These are phyloP conservation scores for Rhazya stricta DNA, from an alignment of 257 asterid genomes.

Conservation along the genomic window DNA sequence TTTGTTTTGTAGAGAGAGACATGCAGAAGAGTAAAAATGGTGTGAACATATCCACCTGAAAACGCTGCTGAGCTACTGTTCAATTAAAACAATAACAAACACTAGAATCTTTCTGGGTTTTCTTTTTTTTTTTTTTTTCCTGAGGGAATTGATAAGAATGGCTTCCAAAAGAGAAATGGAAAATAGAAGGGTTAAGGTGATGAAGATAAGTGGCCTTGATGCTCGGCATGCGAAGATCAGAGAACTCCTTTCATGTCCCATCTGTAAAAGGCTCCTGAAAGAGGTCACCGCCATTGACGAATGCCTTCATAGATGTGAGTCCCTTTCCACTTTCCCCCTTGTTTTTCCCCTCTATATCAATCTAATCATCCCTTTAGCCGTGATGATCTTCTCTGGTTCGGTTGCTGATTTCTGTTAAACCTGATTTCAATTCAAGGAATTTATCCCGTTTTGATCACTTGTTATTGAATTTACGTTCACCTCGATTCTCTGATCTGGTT, in stretches of 20 bases:
- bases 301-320: conserved; percentile 21
- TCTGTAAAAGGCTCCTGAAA: conserved; percentile 12
- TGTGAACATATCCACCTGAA: conserved; percentile 4
- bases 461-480: neutral
- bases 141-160: neutral
- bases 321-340: too few species aligned
- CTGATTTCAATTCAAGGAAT: neutral
- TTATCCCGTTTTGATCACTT: neutral
- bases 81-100: neutral
- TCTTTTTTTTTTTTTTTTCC: too few species aligned
- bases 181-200: neutral
- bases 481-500: neutral
- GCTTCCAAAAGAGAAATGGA: neutral
- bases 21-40: neutral
- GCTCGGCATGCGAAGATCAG: conserved; percentile 8
- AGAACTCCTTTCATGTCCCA: conserved; percentile 13
- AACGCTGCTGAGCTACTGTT: neutral
- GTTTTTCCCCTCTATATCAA: neutral
- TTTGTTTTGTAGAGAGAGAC: neutral
- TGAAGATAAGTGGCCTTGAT: neutral
- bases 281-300: conserved; percentile 19
- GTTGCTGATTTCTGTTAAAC: neutral
- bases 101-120: neutral
- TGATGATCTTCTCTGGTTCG: neutral
- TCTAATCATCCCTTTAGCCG: neutral